Base-by-base conservation (phyloP, 2,329 filamentous ascomycete species). In the Aureobasidium sp. region DNA sequence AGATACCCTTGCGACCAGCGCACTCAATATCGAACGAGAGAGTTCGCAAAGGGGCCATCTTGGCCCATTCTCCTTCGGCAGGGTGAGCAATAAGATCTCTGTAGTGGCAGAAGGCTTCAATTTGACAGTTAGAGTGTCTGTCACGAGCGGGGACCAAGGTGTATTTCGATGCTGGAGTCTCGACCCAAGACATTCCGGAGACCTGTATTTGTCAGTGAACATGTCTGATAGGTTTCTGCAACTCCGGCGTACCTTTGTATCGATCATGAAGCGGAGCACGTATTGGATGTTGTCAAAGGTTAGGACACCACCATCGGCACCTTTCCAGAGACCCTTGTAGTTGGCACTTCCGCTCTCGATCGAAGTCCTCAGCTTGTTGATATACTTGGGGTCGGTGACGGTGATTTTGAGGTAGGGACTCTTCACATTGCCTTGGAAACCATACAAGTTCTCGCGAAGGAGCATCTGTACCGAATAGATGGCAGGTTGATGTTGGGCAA, bases 21-120 rank as follows among this genome's bases (percentile, higher is more conserved):
- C 94, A 99, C 75, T 99, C 94, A 68, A 99, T 99, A 83, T 99
- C 94, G 70, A 99, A 97, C 5, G 94, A 97, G 49, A 99, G 77
- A 50, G 96, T 88, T 64, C 94, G 86, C 3, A 99, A 79, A 0
- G 94, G 94, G 0, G 95, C 94, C 87, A 97, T 97, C 76, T 97
- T 99, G 32, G 91, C 90, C 91, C 93, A 99, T 72, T 97, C 92
- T 21, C 92, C 93, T 66, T 94, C 88, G 2, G 92, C 86, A 53
- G 89, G 85, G 74, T 97, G 93, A 10, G 94, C 86, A 65, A 97
- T 86, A 9, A 99, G 79, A 69, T 97, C 87, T 63, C 80, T 79
- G 70, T 95, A 96, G 72, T 88, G 86, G 61, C 96, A 84, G 67
- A 87, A 83, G 13, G 93, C 94, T 76, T 99, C 94, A 66, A 99